A percentile compares a stretch with the other conserved stretches of the same genome.
These are phyloP conservation scores for Amoeboaphelidium protococcarum DNA, from an alignment of 371 early-diverging fungal genomes.

Conservation along the genomic window DNA sequence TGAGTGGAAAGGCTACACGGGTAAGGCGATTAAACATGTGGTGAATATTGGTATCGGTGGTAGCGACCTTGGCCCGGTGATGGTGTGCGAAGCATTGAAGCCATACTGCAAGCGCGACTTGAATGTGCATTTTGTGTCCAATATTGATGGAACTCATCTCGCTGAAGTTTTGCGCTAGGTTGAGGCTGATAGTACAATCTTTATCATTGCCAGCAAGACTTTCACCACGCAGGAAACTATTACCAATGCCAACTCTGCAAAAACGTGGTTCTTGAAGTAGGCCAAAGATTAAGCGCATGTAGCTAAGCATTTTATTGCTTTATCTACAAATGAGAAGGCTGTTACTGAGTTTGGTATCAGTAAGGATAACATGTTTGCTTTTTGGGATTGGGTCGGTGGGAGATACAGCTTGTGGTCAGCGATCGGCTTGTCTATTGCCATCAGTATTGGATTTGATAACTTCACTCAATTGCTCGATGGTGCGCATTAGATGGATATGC, in stretches of 20 bases:
- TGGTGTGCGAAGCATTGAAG: constrained; percentile 93
- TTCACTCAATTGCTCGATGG: constrained; percentile 76
- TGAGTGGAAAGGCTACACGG: constrained; percentile 79
- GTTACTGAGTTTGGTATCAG: constrained; percentile 80
- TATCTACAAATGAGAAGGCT: constrained; percentile 81
- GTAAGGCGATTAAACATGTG: constrained; percentile 71
- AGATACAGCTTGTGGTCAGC: constrained; percentile 98
- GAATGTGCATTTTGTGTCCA: constrained; percentile 82
- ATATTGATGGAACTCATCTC: constrained; percentile 93
- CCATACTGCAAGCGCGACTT: constrained; percentile 43
- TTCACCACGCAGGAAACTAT: constrained; percentile 98
- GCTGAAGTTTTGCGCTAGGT: constrained; percentile 63
- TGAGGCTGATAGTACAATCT: constrained; percentile 73
- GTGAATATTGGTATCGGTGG: constrained; percentile 99
- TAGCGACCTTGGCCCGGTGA: constrained; percentile 94
- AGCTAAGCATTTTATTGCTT: constrained; percentile 95
- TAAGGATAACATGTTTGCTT: constrained; percentile 84
- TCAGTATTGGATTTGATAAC: constrained; percentile 85
- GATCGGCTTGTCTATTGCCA: constrained; percentile 85
- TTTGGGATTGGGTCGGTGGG: constrained; percentile 98
- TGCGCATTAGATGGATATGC: constrained; percentile 86
- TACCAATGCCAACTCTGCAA: constrained; percentile 82
- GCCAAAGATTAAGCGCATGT: constrained; percentile 59
- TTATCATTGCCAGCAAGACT: constrained; percentile 94
- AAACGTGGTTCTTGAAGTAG: constrained; percentile 60